Percentiles rank a stretch among this genome's conserved stretches.
Evolutionary conservation across 495 filamentous ascomycete genomes (phyloP).

Genomic region (Tuber umbilicatum): DNA sequence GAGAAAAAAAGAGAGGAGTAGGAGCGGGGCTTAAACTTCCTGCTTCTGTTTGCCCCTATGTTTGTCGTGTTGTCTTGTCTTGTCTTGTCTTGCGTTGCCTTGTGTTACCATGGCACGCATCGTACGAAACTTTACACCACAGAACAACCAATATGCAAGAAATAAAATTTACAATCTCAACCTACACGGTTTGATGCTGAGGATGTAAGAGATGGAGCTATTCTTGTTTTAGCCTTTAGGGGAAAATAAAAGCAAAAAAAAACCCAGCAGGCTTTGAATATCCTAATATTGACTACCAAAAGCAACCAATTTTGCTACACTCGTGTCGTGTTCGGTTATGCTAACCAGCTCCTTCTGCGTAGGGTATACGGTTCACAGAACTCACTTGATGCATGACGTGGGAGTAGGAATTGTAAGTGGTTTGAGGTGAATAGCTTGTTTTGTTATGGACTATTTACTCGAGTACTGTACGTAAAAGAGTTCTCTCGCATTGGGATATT

Average conservation of each 20-base stretch:
- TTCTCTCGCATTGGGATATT: neutral
- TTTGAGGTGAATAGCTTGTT: neutral
- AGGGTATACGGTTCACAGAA: neutral
- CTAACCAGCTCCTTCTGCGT: neutral
- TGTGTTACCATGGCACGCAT: neutral
- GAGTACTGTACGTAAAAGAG: neutral
- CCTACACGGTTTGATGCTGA: neutral
- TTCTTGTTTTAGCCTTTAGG: neutral
- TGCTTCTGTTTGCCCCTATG: neutral
- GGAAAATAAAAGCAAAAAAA: neutral
- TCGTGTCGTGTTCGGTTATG: neutral
- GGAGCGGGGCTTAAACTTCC: neutral
- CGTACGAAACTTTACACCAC: neutral
- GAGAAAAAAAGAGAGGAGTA: neutral
- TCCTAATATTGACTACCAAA: neutral
- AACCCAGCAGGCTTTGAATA: neutral
- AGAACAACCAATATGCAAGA: neutral
- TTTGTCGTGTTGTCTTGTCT: neutral
- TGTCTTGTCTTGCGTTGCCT: neutral
- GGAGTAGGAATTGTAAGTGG: neutral
- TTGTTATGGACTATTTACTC: neutral
- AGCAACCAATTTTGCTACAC: neutral
- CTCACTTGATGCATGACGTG: neutral
- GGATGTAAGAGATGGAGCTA: neutral
- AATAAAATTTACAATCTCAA: neutral